Base-by-base conservation (phyloP, 305 asterid genomes). In the Vinca major region DNA sequence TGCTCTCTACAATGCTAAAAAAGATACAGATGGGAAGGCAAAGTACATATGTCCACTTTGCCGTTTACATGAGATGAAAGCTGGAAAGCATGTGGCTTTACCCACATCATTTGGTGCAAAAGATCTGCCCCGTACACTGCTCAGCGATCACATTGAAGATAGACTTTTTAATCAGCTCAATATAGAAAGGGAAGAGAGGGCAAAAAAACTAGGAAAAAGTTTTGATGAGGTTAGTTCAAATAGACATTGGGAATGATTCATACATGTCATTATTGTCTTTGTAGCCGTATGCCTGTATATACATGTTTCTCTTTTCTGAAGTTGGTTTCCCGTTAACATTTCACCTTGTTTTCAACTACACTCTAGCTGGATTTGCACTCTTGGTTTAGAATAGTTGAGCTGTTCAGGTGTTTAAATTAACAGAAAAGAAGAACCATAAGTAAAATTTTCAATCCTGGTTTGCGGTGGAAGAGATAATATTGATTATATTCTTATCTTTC, bases 61-160 rank as follows among this genome's bases (percentile, higher is more conserved):
- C 76, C 88, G 86, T 49, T 77, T 85, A 74, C 66, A 69, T 43
- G 88, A 86, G 80, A 76, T 80, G 26, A 72, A 80, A 75, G 67
- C 53, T 72, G 82, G 78, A 67, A 71, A 77, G 71, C 81, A 78
- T 54, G 69, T 69, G 69, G 72, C 88, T 16, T 63, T 73, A 40
- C 77, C 80, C 74, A 74, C 80, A 73, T 54, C 81, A 72, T 36
- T 71, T 67, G 84, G 87, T 48, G 97, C 97, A 53, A 74, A 63
- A 71, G 91, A 86, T 83, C 89, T 90, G 61, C 96, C 86, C 1
- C 81, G 92, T 73, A 88, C 97, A 70, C 78, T 71, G 74, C 92
- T 90, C 66, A 85, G 95, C 78, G 88, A 86, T 77, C 90, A 88
- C 74, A 85, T 90, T 70, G 96, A 90, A 83, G 70, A 80, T 69